These are phyloP conservation scores for Aquilaria yunnanensis DNA, from an alignment of 345 rosid genomes.

Conservation along the genomic window DNA sequence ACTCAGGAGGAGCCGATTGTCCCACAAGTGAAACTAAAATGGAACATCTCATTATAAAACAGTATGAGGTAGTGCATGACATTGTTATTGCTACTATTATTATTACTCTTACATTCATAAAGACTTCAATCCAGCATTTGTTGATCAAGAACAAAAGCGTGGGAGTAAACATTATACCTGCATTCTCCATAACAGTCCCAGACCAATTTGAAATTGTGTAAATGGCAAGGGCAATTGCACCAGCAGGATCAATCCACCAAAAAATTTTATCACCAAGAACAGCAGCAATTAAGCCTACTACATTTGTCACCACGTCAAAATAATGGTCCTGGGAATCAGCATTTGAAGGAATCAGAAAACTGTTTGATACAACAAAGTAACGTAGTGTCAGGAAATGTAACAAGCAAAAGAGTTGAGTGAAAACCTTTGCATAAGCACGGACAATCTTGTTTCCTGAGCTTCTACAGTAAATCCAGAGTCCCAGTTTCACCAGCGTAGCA, in stretches of 20 bases:
- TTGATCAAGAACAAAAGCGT: too few relatives aligned
- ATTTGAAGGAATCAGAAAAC: not conserved
- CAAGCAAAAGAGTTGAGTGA: not conserved
- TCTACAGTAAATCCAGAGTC: slow-evolving; percentile 75
- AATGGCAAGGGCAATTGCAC: slow-evolving; percentile 67
- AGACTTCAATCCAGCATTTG: too few relatives aligned
- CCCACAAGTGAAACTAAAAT: slow-evolving; percentile 51
- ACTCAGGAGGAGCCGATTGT: slow-evolving; percentile 49
- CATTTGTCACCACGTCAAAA: slow-evolving; percentile 76
- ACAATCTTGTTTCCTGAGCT: slow-evolving; percentile 66
- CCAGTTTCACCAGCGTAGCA: slow-evolving; percentile 61
- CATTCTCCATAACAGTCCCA: slow-evolving; percentile 73
- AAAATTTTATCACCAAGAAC: slow-evolving; percentile 55
- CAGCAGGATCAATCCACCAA: slow-evolving; percentile 88
- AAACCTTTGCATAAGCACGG: slow-evolving; percentile 84
- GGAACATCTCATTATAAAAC: not conserved
- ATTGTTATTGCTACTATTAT: too few relatives aligned
- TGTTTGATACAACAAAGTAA: not conserved
- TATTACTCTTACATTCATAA: too few relatives aligned
- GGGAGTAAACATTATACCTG: slow-evolving; percentile 31
- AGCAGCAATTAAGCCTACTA: slow-evolving; percentile 69
- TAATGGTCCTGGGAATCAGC: slow-evolving; percentile 58
- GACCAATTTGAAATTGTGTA: slow-evolving; percentile 85
- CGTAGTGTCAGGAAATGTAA: not conserved
- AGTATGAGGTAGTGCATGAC: too few relatives aligned